phyloP scores from a whole-genome alignment of 768 basidiomycete genomes.

The Russula sp. region DNA sequence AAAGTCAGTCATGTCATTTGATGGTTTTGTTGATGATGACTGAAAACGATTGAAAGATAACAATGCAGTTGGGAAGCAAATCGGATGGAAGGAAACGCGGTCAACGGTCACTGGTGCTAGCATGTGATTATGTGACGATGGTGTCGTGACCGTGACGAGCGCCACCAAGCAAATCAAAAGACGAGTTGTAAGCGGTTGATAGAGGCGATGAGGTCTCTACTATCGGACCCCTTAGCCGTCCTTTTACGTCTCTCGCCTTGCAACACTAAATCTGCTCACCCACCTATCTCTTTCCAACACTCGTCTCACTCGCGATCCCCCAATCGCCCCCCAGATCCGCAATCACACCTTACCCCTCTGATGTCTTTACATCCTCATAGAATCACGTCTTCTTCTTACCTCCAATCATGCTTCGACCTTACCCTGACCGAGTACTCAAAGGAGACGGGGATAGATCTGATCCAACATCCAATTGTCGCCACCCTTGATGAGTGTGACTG shows the following conservation, averaged over 20 bases:
- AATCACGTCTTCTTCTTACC: neutral
- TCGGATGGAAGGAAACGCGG: no score
- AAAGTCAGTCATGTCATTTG: no score
- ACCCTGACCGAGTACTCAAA: conserved; percentile 1
- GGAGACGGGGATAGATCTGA: conserved; percentile 3
- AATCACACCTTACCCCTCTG: no score
- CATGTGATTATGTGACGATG: neutral
- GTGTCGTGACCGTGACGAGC: no score
- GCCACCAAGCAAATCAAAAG: no score
- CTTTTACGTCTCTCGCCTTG: neutral
- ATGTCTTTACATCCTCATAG: neutral
- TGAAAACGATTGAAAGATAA: no score
- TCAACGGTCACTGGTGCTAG: no score
- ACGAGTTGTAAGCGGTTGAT: no score
- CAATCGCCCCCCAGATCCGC: neutral
- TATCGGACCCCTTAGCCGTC: neutral
- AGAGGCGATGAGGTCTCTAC: neutral
- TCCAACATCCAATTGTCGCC: neutral
- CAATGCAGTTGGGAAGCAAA: no score
- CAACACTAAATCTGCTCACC: neutral
- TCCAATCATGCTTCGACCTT: conserved; percentile 3
- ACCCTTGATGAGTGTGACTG: neutral
- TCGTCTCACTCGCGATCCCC: neutral
- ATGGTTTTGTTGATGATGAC: no score
- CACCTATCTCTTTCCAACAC: neutral